These are phyloP conservation scores for Asterionellopsis glacialis DNA, from an alignment of 108 stramenopile species.

Conservation along the genomic window DNA sequence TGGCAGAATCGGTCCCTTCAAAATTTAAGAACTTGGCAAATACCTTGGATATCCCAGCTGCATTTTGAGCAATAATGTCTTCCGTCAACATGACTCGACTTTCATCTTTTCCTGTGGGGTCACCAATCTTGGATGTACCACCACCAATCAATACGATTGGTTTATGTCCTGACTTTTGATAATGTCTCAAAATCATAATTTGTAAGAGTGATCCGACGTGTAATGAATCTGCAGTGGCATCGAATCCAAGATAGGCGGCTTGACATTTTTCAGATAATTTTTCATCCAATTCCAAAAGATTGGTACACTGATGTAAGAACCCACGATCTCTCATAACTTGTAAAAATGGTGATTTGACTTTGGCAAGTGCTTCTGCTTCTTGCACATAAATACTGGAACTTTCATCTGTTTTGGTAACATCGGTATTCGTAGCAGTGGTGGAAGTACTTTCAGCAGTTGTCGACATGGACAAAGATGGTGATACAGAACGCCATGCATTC, in stretches of 20 bases:
- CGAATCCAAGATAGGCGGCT: constrained; percentile 93
- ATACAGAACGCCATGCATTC: too few species aligned
- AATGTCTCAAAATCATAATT: constrained; percentile 95
- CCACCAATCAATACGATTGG: constrained; percentile 94
- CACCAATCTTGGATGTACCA: constrained; percentile 95
- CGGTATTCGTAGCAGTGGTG: too few species aligned
- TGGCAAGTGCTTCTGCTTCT: constrained; percentile 49
- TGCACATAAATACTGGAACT: constrained; percentile 19
- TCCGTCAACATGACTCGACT: constrained; percentile 81
- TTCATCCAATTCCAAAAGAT: constrained; percentile 59
- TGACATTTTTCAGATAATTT: constrained; percentile 25
- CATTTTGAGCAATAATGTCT: constrained; percentile 75
- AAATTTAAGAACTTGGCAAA: constrained; percentile 83
- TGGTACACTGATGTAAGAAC: constrained; percentile 85
- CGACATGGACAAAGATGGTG: too few species aligned
- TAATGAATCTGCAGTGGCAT: constrained; percentile 96
- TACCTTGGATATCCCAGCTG: constrained; percentile 72
- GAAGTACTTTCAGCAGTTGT: too few species aligned
- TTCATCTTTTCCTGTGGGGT: constrained; percentile 98
- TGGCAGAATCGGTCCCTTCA: constrained; percentile 23
- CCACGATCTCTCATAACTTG: constrained; percentile 78
- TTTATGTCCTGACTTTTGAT: constrained; percentile 84
- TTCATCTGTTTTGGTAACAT: too few species aligned
- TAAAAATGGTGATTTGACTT: constrained; percentile 70
- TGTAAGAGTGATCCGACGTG: constrained; percentile 96